Conservation (phyloP, 2,329 filamentous ascomycete genomes). For the Fusarium sp. region DNA sequence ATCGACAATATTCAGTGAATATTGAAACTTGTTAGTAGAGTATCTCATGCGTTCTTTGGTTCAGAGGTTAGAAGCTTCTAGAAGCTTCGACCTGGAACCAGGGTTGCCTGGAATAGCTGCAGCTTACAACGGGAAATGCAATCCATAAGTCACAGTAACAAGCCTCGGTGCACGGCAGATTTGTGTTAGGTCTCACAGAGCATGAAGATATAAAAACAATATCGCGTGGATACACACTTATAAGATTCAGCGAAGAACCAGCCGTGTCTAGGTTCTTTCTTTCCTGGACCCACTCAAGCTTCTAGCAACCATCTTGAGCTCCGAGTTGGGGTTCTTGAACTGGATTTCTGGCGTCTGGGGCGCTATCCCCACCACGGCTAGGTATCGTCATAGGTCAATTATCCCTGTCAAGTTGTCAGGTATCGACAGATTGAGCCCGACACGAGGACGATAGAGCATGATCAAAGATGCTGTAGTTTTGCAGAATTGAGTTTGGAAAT, state of each 20-base stretch:
- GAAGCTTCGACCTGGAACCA: slow-evolving; percentile 41
- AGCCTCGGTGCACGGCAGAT: slow-evolving; percentile 7
- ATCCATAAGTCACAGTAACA: slow-evolving; percentile 16
- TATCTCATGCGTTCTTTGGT: background rate
- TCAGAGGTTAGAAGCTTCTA: slow-evolving; percentile 44
- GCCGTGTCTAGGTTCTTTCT: background rate
- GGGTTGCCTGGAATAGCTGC: slow-evolving; percentile 31
- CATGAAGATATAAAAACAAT: background rate
- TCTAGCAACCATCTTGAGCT: slow-evolving; percentile 9
- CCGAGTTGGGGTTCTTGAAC: slow-evolving; percentile 1
- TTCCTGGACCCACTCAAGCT: slow-evolving; percentile 15
- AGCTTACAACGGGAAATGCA: slow-evolving; percentile 18
- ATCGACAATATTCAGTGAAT: background rate
- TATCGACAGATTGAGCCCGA: slow-evolving; percentile 42
- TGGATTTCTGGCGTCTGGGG: slow-evolving; percentile 34
- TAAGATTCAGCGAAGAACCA: background rate
- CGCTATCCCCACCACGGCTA: slow-evolving; percentile 33
- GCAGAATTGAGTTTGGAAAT: background rate
- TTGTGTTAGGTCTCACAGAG: background rate
- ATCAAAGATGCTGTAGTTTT: slow-evolving; percentile 3
- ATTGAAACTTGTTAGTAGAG: background rate
- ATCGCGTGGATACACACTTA: background rate
- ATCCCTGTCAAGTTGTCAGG: slow-evolving; percentile 36
- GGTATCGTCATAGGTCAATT: slow-evolving; percentile 43
- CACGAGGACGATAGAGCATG: slow-evolving; percentile 8